These are phyloP conservation scores for Capronia epimyces DNA, from an alignment of 2,329 filamentous ascomycete species.

Conservation along the genomic window DNA sequence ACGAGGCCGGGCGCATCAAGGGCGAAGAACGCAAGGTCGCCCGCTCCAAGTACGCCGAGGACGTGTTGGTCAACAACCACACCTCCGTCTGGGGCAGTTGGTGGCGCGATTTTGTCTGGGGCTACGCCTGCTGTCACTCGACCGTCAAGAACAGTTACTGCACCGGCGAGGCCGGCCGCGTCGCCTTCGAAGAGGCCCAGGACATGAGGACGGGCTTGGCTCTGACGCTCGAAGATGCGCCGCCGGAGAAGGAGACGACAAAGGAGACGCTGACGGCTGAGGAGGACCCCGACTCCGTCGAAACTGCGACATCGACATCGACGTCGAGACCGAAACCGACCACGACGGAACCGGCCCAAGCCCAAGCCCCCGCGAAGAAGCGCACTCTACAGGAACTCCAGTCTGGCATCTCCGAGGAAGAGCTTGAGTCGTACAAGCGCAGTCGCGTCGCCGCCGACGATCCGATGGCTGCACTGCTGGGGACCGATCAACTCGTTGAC, in stretches of 20 bases:
- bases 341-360: too few relatives aligned
- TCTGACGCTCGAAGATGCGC: constrained; percentile 32
- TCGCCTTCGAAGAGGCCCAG: constrained; percentile 72
- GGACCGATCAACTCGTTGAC: constrained; percentile 20
- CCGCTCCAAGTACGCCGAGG: constrained; percentile 88
- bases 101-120: constrained; percentile 95
- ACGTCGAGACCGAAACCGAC: too few relatives aligned
- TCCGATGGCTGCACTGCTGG: constrained; percentile 67
- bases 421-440: constrained; percentile 77
- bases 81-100: constrained; percentile 91
- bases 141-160: constrained; percentile 95
- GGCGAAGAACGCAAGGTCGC: constrained; percentile 57
- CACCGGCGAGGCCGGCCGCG: constrained; percentile 81
- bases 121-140: constrained; percentile 91
- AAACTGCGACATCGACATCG: too few relatives aligned
- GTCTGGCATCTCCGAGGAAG: constrained; percentile 70
- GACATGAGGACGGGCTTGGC: constrained; percentile 48
- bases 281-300: neutral
- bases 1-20: constrained; percentile 83
- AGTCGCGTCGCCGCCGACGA: constrained; percentile 70
- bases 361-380: too few relatives aligned
- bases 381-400: constrained; percentile 73
- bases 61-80: constrained; percentile 85
- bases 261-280: neutral
- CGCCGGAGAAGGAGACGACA: neutral